Evolutionary conservation across 164 flowering plant genomes (phyloP), one percentile per base, ranked within the genome.

Genomic region (Kalanchoe fedtschenkoi): DNA sequence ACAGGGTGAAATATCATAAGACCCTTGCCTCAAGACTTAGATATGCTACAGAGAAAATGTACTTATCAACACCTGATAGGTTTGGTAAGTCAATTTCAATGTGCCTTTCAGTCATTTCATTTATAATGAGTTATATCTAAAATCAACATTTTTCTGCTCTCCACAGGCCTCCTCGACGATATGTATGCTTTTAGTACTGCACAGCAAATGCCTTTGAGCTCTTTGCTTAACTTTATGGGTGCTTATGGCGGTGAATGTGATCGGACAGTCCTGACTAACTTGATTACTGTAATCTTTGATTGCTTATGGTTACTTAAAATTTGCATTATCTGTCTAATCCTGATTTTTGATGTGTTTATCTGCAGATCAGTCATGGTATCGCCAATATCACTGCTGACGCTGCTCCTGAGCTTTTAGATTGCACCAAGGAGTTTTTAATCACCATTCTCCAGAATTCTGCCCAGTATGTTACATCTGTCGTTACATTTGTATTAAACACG

Each of bases 1-100:
- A 85, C 51, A 74, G 96, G 67, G 98, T 92, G 68, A 89, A 92
- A 75, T 92, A 92, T 73, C 95, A 92, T 63, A 89, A 87, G 29
- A 74, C 72, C 6, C 91, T 92, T 67, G 77, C 81, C 44, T 77
- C 76, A 51, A 77, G 77, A 64, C 91, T 92, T 57, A 69, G 80
- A 75, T 26, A 65, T 79, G 96, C 96, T 16, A 83, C 85, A 55
- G 82, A 86, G 71, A 76, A 68, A 16, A 78, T 77, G 26, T 37
- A 19, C 63, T 70, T 91, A 53, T 71, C 85, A 62, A 77, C 84
- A 64, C 82, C 83, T 19, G 97, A 91, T 74, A 83, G 82, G 83
- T 88, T 80, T 77, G 97, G 97, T 91, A 81, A 68, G 61, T 5
- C 41, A 6, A 42, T 17, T 57, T n/a, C n/a, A n/a, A n/a, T n/a